Conservation (phyloP, 768 basidiomycete genomes). For the Tricholoma bakamatsutake region DNA sequence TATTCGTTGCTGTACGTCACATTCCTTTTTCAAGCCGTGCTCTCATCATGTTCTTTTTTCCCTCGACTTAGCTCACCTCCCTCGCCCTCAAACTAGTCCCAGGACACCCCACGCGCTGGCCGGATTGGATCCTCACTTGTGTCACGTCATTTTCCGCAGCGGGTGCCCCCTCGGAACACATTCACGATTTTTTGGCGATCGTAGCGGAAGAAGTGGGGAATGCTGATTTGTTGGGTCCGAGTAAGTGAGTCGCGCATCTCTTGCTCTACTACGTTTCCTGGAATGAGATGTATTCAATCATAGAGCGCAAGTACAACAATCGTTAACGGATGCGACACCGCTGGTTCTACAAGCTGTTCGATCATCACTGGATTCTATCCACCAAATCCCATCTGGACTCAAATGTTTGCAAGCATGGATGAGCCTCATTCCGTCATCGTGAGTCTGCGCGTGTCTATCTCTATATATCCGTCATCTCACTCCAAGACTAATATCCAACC, state of each 20-base stretch:
- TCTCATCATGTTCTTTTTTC: not conserved
- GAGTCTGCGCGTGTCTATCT: slow-evolving; percentile 15
- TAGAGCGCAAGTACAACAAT: slow-evolving; percentile 60
- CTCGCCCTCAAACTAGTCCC: slow-evolving; percentile 69
- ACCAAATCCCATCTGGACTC: slow-evolving; percentile 64
- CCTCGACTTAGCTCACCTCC: slow-evolving; percentile 46
- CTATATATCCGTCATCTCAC: not conserved
- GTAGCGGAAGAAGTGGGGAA: slow-evolving; percentile 77
- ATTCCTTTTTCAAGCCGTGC: slow-evolving; percentile 5
- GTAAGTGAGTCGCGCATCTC: slow-evolving; percentile 49
- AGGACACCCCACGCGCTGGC: slow-evolving; percentile 55
- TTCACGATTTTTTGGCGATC: slow-evolving; percentile 76
- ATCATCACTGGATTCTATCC: slow-evolving; percentile 40
- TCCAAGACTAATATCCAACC: not conserved
- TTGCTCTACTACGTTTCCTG: not conserved
- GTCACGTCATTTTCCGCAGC: slow-evolving; percentile 55
- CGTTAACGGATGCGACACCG: slow-evolving; percentile 60
- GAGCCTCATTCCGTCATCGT: slow-evolving; percentile 62
- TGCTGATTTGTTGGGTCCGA: slow-evolving; percentile 67
- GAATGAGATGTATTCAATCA: not conserved
- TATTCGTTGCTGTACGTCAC: slow-evolving; percentile 75
- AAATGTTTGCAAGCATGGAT: slow-evolving; percentile 86
- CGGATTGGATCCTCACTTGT: slow-evolving; percentile 68
- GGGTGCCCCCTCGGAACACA: slow-evolving; percentile 51
- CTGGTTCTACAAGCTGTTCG: slow-evolving; percentile 68